Evolutionary conservation across 2,329 filamentous ascomycete genomes (phyloP).

Genomic region (Ophiostoma fasciatum): DNA sequence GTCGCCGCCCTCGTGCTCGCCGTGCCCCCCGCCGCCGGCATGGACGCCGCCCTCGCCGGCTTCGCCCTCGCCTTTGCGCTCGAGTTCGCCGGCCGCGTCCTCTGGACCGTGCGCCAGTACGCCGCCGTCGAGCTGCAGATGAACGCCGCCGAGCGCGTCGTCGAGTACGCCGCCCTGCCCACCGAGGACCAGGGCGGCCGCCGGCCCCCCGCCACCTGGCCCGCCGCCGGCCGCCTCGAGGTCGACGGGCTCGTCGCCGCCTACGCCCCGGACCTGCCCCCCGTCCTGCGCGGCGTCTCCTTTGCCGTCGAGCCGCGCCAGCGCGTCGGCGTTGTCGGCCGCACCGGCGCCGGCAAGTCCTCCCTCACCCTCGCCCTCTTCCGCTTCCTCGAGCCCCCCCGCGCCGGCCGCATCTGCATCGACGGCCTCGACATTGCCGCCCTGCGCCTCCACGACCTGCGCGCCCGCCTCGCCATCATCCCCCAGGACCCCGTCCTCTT

Average conservation of each 20-base stretch:
- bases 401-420: conserved; percentile 50
- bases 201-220: conserved; percentile 57
- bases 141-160: conserved; percentile 62
- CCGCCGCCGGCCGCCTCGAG: conserved; percentile 56
- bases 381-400: conserved; percentile 58
- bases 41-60: conserved; percentile 55
- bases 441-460: conserved; percentile 53
- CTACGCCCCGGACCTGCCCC: conserved; percentile 57
- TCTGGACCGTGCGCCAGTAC: conserved; percentile 53
- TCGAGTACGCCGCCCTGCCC: conserved; percentile 57
- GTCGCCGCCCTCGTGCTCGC: conserved; percentile 51
- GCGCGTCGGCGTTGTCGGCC: conserved; percentile 60
- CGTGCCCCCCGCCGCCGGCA: no score
- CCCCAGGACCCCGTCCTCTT: conserved; percentile 74
- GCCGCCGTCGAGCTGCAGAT: conserved; percentile 61
- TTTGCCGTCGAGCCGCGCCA: conserved; percentile 54
- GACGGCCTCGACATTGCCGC: conserved; percentile 63
- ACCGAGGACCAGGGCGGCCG: conserved; percentile 50
- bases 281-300: conserved; percentile 53
- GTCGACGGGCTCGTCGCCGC: conserved; percentile 57
- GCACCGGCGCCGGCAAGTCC: conserved; percentile 67
- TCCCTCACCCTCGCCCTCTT: conserved; percentile 63
- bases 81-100: conserved; percentile 48
- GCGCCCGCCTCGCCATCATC: conserved; percentile 65
- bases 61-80: conserved; percentile 63